These are phyloP conservation scores for Erysimum pusillum DNA, from an alignment of 441 rosid species.

Conservation along the genomic window DNA sequence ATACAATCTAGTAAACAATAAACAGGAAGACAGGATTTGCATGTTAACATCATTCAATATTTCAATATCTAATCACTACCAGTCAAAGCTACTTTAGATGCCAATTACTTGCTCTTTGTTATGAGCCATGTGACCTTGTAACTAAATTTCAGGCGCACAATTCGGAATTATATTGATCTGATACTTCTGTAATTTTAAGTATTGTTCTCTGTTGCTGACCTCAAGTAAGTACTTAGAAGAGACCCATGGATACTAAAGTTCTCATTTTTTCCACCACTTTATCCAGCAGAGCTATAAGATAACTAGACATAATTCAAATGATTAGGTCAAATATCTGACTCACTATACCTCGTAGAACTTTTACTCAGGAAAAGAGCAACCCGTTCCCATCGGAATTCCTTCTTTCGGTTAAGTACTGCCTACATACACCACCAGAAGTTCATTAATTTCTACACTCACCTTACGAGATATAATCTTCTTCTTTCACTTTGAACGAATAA, in stretches of 20 bases:
- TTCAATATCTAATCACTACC: slow-evolving; percentile 3
- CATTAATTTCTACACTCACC: neutral
- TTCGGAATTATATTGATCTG: slow-evolving; percentile 1
- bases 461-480: neutral
- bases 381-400: slow-evolving; percentile 92
- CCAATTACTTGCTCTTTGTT: slow-evolving; percentile 3
- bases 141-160: neutral
- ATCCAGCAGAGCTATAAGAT: slow-evolving; percentile 23
- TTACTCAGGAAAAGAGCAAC: slow-evolving; percentile 78
- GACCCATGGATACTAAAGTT: neutral
- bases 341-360: slow-evolving; percentile 67
- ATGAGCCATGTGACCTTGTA: neutral
- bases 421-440: slow-evolving; percentile 44
- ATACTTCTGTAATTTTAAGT: neutral
- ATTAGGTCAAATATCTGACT: slow-evolving; percentile 6
- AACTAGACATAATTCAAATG: slow-evolving; percentile 6
- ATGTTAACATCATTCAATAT: neutral
- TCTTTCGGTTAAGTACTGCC: slow-evolving; percentile 83
- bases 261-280: neutral
- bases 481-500: neutral
- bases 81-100: slow-evolving; percentile 15
- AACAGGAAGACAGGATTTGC: neutral
- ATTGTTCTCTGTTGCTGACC: slow-evolving; percentile 11
- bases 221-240: slow-evolving; percentile 16
- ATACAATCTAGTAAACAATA: slow-evolving; percentile 6